Base-by-base conservation (phyloP, 2,329 filamentous ascomycete genomes). In the Daldinia sp. region DNA sequence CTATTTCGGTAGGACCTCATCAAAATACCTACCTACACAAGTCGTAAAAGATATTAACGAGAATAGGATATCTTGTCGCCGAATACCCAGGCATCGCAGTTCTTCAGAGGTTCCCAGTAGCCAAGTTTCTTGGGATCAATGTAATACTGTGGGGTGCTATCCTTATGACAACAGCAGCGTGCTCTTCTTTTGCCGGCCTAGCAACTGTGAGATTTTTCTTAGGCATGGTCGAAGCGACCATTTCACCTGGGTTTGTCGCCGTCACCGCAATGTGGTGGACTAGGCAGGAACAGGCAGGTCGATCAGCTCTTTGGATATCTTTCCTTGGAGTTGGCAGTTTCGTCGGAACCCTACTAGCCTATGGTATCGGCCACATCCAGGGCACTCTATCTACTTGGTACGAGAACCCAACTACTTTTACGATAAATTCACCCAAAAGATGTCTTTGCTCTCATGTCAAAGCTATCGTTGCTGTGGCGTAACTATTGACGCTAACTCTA, bases 21-120 rank as follows among this genome's bases (percentile, higher is more conserved):
- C 3, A 15, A 23, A 23, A 23, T 23, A 23, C 12, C n/a, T 4
- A 1, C 20, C n/a, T 28, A 28, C 15, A 10, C 2, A 7, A 18
- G 4, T 13, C 3, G 10, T 30, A n/a, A 9, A 12, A 51, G n/a
- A 33, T 23, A 26, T 57, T 67, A 53, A 69, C 55, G 26, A 15
- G n/a, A n/a, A 13, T 4, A 67, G 67, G 67, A 13, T 82, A 82
- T 51, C 74, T 85, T 2, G 73, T 79, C 0, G 82, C 81, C 1
- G 82, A 85, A 44, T 82, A 81, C 60, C 81, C 81, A 0, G 81
- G 81, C 35, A 79, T 79, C 5, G 74, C 75, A 57, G 60, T 78
- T 30, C 68, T 80, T 42, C 75, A 78, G 67, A 55, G 73, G 57
- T 73, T 79, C 4, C 78, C 78, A n/a, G 65, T 80, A 4, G 79